Base-by-base conservation (phyloP, 2,329 filamentous ascomycete genomes). In the Talaromyces sp. region DNA sequence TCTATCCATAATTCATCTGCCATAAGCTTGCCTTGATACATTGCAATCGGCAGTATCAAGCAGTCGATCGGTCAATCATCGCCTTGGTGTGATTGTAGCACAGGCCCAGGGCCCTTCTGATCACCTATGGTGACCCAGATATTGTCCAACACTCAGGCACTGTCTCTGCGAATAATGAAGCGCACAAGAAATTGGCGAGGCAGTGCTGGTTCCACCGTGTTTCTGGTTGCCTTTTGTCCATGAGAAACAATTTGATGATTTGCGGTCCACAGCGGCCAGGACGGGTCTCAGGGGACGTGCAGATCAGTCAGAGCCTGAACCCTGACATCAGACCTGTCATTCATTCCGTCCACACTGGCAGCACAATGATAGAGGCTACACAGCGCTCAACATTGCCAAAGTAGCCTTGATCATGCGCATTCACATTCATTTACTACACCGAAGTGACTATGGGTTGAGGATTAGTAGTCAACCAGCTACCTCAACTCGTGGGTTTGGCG, bases 121-220 rank as follows among this genome's bases (percentile, higher is more conserved):
- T 56, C 10, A 35, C 35, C 52, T n/a, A 35, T 7, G 22, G 22
- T 14, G 33, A 33, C 39, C 56, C 56, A 58, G 35, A 58, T 43
- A 22, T 41, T 43, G 35, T 58, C 35, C 22, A 33, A 52, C 47
- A 50, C 22, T 49, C 47, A 50, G 47, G 24, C 24, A 16, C 31
- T 3, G 14, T 31, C 37, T 59, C 37, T 59, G 56, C 56, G 31
- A 59, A 59, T 59, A 45, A 45, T 10, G 16, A 45, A 11, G 7
- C 37, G 9, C 22, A 4, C 19, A 43, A n/a, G 8, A 43, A n/a
- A 43, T 19, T 13, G 16, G 11, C 19, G 56, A 59, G 39, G 39
- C 56, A 58, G 56, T 59, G 56, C 56, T 45, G 56, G 56, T 59
- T 59, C 56, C 56, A 59, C 56, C 39, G 19, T 45, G 27, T 59